Base-by-base conservation (phyloP, 116 monocot species). In the Zostera marina region DNA sequence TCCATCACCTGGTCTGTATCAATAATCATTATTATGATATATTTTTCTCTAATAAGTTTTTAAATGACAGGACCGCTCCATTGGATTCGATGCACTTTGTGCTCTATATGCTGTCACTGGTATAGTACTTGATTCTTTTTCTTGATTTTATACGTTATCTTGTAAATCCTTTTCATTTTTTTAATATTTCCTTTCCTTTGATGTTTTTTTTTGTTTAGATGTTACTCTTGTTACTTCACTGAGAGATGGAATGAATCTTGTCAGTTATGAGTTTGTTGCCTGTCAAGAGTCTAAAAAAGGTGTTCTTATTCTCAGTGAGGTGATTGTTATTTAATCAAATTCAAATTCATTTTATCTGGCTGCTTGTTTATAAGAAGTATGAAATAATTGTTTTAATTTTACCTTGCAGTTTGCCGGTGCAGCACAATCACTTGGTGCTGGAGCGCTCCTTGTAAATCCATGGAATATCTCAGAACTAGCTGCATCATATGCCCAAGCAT, bases 381-480 rank as follows among this genome's bases (percentile, higher is more conserved):
- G 15, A 15, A 49, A 15, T 16, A 49, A 49, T 4, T 9, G 13
- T n/a, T n/a, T n/a, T n/a, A n/a, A n/a, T n/a, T 17, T 40, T 57
- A 19, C n/a, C 53, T 39, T 76, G 44, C 59, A 94, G 93, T 94
- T 94, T 88, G 93, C 93, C 46, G 93, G 93, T 64, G 93, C 93
- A 59, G 93, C 93, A 62, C 93, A 94, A 64, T 94, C 93, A 48
- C 84, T 94, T 54, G 93, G 93, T 43, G 93, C 93, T 47, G 93
- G 93, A 58, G 93, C 93, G 2, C 66, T 94, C 13, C 75, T 94
- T 51, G 93, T 94, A 54, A 94, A 94, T 55, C 93, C 93, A 44
- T 94, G 93, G 93, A 94, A 94, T 57, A 78, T 94, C 43, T 88
- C 93, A 11, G 93, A 94, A 72, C 88, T 94, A 57, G 93, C 93